phyloP scores from a whole-genome alignment of 2,329 filamentous ascomycete species.

The Nannizzia gypsea region DNA sequence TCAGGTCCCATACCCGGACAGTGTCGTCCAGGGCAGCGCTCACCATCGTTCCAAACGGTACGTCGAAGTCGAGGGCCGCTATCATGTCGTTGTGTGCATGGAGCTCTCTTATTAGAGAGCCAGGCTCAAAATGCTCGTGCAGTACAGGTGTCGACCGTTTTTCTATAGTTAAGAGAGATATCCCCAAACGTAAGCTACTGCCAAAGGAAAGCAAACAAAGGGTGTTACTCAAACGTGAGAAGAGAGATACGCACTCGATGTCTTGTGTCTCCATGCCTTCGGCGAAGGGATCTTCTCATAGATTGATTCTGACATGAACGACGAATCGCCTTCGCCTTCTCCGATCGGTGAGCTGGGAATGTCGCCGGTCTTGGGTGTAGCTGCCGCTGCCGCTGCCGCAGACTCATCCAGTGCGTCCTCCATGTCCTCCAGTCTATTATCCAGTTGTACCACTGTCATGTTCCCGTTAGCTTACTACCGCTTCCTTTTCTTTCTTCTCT shows the following conservation, averaged over 20 bases:
- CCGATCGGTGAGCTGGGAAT: conserved; percentile 36
- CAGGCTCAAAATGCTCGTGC: conserved; percentile 88
- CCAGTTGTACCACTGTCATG: conserved; percentile 42
- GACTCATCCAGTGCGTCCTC: conserved; percentile 44
- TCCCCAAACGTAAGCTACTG: conserved; percentile 10
- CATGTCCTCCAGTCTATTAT: conserved; percentile 52
- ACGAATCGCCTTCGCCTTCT: conserved; percentile 45
- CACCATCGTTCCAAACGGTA: conserved; percentile 91
- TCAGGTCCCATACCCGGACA: conserved; percentile 91
- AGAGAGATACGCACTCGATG: conserved; percentile 25
- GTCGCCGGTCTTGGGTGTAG: conserved; percentile 28
- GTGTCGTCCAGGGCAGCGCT: conserved; percentile 87
- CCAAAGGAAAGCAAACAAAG: neutral
- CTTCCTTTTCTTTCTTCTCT: neutral
- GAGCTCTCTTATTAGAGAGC: conserved; percentile 76
- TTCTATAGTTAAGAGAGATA: conserved; percentile 23
- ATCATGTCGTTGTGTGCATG: conserved; percentile 80
- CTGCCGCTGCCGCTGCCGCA: conserved; percentile 20
- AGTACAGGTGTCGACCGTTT: conserved; percentile 77
- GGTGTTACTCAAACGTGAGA: neutral
- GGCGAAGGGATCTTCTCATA: conserved; percentile 79
- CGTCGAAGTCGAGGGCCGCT: conserved; percentile 88
- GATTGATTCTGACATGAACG: conserved; percentile 96
- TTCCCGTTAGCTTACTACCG: neutral
- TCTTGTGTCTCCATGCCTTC: conserved; percentile 40